Conservation (phyloP, 148 eudicot genomes). For the Heliosperma pusillum region DNA sequence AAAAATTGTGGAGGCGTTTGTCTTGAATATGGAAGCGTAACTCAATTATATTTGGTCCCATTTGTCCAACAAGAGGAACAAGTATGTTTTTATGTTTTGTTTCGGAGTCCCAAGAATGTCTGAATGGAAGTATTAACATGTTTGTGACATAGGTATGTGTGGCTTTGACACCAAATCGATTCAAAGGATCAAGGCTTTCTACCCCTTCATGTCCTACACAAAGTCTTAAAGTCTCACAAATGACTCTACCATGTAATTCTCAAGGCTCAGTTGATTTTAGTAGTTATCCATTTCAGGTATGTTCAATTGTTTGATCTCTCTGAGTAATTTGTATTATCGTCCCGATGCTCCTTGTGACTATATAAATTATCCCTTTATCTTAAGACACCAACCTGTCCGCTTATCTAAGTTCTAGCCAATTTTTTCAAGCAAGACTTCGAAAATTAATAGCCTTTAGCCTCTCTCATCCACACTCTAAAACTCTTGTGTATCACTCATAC, state of each 20-base stretch:
- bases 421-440: neutral
- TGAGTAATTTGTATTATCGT: neutral
- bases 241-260: constrained; percentile 85
- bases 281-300: constrained; percentile 82
- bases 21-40: constrained; percentile 94
- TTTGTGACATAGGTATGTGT: constrained; percentile 53
- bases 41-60: constrained; percentile 89
- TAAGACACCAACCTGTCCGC: neutral
- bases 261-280: constrained; percentile 88
- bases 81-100: constrained; percentile 33
- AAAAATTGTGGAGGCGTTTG: constrained; percentile 43
- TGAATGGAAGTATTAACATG: constrained; percentile 5
- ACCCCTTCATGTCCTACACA: constrained; percentile 53
- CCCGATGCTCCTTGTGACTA: neutral
- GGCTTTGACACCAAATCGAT: constrained; percentile 67
- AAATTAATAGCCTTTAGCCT: neutral
- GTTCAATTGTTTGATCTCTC: constrained; percentile 16
- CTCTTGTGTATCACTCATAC: neutral
- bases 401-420: neutral
- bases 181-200: constrained; percentile 58
- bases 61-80: constrained; percentile 74
- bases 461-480: neutral
- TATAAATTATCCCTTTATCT: neutral
- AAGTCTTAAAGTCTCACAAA: constrained; percentile 73
- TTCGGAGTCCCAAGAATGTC: neutral